Base-by-base conservation (phyloP, 2,329 filamentous ascomycete species). In the Volutella citrinella region DNA sequence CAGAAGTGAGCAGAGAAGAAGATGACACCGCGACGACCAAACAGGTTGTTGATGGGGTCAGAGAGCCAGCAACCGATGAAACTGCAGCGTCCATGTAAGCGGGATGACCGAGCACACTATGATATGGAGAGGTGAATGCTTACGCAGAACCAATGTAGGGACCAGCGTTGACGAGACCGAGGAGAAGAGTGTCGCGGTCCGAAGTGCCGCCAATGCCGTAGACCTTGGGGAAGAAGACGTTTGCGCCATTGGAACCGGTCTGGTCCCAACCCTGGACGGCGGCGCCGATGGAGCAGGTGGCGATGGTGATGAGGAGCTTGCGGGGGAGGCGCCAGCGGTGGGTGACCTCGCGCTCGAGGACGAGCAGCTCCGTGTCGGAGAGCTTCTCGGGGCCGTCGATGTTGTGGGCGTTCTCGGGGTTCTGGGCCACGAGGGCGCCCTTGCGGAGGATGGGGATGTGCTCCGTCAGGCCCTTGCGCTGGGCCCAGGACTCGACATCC, bases 1-100 rank as follows among this genome's bases (percentile, higher is more conserved):
- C 82, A 84, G 56, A 90, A 81, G 42, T 84, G 74, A 28, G 83
- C 86, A 10, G 85, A 80, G 27, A 87, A 64, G 59, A 88, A 90
- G 42, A 91, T 89, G 23, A 62, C 56, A 23, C 67, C 68, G n/a
- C 69, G 63, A 16, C 69, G 67, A 4, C 69, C 70, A 6, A 69
- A 52, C 36, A 51, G 56, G 45, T 63, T 51, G 47, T 68, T 73
- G 37, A 84, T 72, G 10, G 80, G 80, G 41, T 86, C 82, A 3
- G 79, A 80, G 13, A 82, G 60, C 80, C 78, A 82, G 54, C 76
- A 79, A 11, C 78, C 77, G 15, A 70, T 51, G 19, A 68, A 49
- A 10, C 60, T 63, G n/a, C 11, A 15, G 4, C 11, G 10, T 7
- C 39, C 52, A 19, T 47, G 43, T n/a, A 30, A 13, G 6, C 10